Evolutionary conservation across 176 grass and related monocot genomes (phyloP).

Genomic region (Stipa capillata): DNA sequence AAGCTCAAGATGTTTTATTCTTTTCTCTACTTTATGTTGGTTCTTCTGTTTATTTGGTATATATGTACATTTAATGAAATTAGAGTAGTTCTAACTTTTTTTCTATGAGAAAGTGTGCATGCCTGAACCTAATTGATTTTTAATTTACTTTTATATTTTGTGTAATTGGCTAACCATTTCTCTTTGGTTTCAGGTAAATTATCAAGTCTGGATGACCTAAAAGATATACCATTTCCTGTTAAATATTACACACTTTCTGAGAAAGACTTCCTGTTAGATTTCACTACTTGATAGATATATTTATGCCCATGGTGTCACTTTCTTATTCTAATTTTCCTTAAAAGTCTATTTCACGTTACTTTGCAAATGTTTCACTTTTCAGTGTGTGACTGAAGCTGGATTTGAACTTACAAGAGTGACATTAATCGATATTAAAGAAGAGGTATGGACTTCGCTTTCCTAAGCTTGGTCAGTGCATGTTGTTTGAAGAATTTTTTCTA

Average conservation of each 20-base stretch:
- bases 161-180: not conserved
- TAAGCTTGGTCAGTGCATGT: not conserved
- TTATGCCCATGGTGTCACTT: no score
- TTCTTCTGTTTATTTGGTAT: no score
- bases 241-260: no score
- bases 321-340: not conserved
- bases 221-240: no score
- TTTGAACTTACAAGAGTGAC: no score
- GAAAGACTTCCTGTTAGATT: conserved; percentile 36
- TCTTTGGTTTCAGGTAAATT: conserved; percentile 32
- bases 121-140: not conserved
- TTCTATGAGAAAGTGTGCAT: not conserved
- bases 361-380: conserved; percentile 35
- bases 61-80: not conserved
- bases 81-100: no score
- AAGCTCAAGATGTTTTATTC: not conserved
- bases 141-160: not conserved
- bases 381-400: conserved; percentile 74
- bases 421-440: no score
- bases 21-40: not conserved
- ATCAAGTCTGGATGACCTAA: no score
- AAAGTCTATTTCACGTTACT: conserved; percentile 10
- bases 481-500: not conserved
- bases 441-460: conserved; percentile 19
- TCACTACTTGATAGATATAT: no score